Evolutionary conservation across 176 grass and related monocot genomes (phyloP).

Genomic region (Cenchrus fungigraminus): DNA sequence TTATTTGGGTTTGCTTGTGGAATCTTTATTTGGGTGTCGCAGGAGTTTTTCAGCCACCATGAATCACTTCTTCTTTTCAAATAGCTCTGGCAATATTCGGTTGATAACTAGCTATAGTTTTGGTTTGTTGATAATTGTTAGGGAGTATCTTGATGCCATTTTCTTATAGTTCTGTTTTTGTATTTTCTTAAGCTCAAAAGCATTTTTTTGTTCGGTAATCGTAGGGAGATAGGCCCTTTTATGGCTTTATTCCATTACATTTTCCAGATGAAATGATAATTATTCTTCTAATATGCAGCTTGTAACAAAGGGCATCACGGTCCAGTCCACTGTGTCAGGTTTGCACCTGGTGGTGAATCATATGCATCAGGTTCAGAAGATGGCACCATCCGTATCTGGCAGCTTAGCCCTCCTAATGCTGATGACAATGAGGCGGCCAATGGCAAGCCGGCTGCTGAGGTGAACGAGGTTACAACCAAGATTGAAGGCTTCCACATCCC

Average conservation of each 20-base stretch:
- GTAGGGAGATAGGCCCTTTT: background rate
- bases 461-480: slow-evolving; percentile 71
- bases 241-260: background rate
- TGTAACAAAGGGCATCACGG: slow-evolving; percentile 99
- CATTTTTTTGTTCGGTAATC: background rate
- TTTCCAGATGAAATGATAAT: background rate
- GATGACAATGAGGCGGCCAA: slow-evolving; percentile 62
- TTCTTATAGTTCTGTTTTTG: background rate
- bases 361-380: slow-evolving; percentile 98
- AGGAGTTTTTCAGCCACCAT: too few relatives aligned
- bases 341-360: slow-evolving; percentile 85
- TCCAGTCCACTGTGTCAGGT: slow-evolving; percentile 92
- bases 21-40: too few relatives aligned
- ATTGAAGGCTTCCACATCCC: slow-evolving; percentile 79
- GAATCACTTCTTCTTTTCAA: background rate
- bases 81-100: background rate
- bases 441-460: slow-evolving; percentile 61
- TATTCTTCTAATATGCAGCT: slow-evolving; percentile 37
- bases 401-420: slow-evolving; percentile 51
- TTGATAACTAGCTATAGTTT: background rate
- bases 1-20: too few relatives aligned
- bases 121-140: background rate
- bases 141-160: background rate
- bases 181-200: background rate
- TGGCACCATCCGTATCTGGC: slow-evolving; percentile 95